Conservation (phyloP, 495 filamentous ascomycete genomes). For the Neurospora terricola region DNA sequence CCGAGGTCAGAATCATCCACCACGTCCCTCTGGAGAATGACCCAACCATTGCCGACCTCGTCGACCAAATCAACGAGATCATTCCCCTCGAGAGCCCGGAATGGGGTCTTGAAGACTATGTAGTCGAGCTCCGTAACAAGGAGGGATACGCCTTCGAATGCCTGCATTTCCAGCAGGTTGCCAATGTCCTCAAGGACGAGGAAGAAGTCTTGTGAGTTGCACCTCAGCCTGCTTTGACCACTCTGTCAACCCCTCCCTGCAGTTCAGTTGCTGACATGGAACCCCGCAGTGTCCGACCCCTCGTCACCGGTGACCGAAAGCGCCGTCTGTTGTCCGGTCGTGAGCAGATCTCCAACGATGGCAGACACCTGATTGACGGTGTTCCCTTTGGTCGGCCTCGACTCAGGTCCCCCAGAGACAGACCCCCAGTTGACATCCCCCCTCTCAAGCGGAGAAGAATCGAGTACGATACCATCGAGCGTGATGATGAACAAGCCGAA, state of each 20-base stretch:
- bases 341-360: conserved; percentile 70
- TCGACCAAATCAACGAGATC: conserved; percentile 74
- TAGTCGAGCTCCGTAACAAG: conserved; percentile 57
- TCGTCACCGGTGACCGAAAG: conserved; percentile 64
- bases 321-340: conserved; percentile 68
- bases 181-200: conserved; percentile 62
- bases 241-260: background rate
- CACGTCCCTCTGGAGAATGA: conserved; percentile 44
- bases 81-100: conserved; percentile 73
- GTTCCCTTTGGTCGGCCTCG: conserved; percentile 75
- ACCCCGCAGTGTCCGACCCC: conserved; percentile 61
- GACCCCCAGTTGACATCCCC: conserved; percentile 66
- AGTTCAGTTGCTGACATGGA: conserved; percentile 4
- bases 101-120: conserved; percentile 91
- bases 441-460: conserved; percentile 62
- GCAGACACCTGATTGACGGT: conserved; percentile 80
- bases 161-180: conserved; percentile 73
- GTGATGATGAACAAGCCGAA: conserved; percentile 16
- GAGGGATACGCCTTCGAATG: conserved; percentile 66
- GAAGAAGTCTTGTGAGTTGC: conserved; percentile 71
- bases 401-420: conserved; percentile 43
- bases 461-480: conserved; percentile 26
- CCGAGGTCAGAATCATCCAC: conserved; percentile 70
- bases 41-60: conserved; percentile 64
- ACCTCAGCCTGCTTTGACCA: background rate